phyloP scores from a whole-genome alignment of 192 early-diverging fungal genomes.

The Rhizophagus prolifer region DNA sequence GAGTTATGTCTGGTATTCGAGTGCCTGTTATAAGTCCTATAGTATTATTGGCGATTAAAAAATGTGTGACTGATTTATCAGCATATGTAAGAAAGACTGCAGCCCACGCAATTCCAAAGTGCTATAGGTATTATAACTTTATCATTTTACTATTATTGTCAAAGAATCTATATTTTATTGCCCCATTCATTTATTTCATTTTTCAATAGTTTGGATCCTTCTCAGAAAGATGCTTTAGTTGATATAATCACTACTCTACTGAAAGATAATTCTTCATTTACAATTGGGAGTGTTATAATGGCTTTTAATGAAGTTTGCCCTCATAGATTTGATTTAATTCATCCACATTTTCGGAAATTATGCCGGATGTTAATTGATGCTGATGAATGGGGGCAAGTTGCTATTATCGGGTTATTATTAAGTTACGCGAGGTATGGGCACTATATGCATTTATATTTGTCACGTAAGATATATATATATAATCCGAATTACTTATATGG shows the following conservation, averaged over 20 bases:
- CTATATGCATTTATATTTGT: neutral
- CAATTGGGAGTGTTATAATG: constrained; percentile 82
- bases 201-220: constrained; percentile 68
- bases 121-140: constrained; percentile 59
- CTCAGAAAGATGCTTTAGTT: constrained; percentile 71
- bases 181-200: neutral
- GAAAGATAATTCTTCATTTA: constrained; percentile 81
- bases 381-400: constrained; percentile 97
- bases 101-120: constrained; percentile 88
- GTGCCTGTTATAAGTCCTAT: constrained; percentile 91
- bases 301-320: constrained; percentile 90
- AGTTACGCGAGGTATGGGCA: constrained; percentile 69
- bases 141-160: neutral
- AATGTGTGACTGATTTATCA: constrained; percentile 79
- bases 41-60: constrained; percentile 87
- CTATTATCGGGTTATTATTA: constrained; percentile 73
- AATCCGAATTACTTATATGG: neutral
- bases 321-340: constrained; percentile 79
- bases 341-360: constrained; percentile 84
- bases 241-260: constrained; percentile 76
- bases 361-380: constrained; percentile 82
- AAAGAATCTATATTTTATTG: neutral
- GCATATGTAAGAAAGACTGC: constrained; percentile 94
- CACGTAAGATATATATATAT: neutral
- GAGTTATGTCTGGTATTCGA: constrained; percentile 93